Conservation (phyloP, 1,284 basidiomycete species). For the Leccinum subrobustum region DNA sequence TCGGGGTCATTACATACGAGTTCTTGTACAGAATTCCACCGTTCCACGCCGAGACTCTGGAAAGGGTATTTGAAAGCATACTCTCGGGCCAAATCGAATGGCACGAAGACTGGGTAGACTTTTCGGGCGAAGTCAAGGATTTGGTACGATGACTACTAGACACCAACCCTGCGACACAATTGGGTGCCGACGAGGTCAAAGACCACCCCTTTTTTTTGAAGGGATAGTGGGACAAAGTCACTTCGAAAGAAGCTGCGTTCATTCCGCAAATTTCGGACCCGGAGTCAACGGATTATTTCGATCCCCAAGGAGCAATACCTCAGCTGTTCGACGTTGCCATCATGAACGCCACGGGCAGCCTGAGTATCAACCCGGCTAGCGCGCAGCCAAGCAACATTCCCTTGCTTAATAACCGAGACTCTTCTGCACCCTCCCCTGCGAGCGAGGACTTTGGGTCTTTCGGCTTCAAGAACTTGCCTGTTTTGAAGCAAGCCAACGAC, state of each 20-base stretch:
- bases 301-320: conserved; percentile 90
- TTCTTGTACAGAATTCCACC: conserved; percentile 97
- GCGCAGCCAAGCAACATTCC: conserved; percentile 48
- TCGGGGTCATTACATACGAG: conserved; percentile 98
- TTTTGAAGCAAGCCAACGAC: conserved; percentile 98
- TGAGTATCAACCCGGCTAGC: conserved; percentile 41
- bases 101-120: conserved; percentile 91
- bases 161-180: conserved; percentile 74
- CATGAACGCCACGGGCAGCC: conserved; percentile 48
- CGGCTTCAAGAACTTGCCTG: conserved; percentile 96
- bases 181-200: conserved; percentile 93
- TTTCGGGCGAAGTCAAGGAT: conserved; percentile 85
- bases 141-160: conserved; percentile 91
- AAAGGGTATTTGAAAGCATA: conserved; percentile 98
- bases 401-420: conserved; percentile 44
- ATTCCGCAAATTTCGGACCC: conserved; percentile 95
- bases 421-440: conserved; percentile 41
- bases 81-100: conserved; percentile 94
- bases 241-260: conserved; percentile 88
- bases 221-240: conserved; percentile 91
- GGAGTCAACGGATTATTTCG: conserved; percentile 99
- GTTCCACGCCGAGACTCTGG: conserved; percentile 95
- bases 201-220: conserved; percentile 86
- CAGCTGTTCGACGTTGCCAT: conserved; percentile 77
- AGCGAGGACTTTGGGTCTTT: conserved; percentile 96